phyloP scores from a whole-genome alignment of 2,329 filamentous ascomycete species.

The Fusarium azukiicola region DNA sequence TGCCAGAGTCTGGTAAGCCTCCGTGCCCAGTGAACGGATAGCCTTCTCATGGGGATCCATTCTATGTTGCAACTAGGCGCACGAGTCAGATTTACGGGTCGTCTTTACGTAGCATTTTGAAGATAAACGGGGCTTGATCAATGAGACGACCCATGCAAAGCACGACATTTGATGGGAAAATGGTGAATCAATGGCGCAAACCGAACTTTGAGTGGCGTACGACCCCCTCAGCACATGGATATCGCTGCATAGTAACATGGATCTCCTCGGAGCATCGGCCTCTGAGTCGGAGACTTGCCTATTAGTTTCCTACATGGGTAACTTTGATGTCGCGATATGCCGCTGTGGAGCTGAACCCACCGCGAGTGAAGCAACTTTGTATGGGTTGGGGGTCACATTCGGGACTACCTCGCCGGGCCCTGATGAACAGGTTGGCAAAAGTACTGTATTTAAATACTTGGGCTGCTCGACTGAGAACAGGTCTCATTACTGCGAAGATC shows the following conservation, averaged over 20 bases:
- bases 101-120: slow-evolving; percentile 12
- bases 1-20: not conserved
- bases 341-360: slow-evolving; percentile 6
- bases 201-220: slow-evolving; percentile 8
- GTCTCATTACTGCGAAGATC: not conserved
- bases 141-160: not conserved
- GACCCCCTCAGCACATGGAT: slow-evolving; percentile 1
- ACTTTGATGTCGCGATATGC: slow-evolving; percentile 4
- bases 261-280: slow-evolving; percentile 22
- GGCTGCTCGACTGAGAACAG: not conserved
- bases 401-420: not conserved
- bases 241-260: not conserved
- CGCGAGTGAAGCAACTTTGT: not conserved
- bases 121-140: slow-evolving; percentile 16
- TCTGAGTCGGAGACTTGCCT: slow-evolving; percentile 7
- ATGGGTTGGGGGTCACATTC: slow-evolving; percentile 13
- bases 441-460: not conserved
- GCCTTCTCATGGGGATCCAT: not conserved
- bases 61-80: not conserved
- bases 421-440: not conserved
- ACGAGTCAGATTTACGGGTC: slow-evolving; percentile 5
- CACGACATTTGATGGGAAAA: slow-evolving; percentile 23
- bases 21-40: not conserved
- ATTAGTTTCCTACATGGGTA: slow-evolving; percentile 15
- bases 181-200: slow-evolving; percentile 26